Evolutionary conservation across 108 stramenopile species (phyloP), one percentile per base, ranked within the genome.

Genomic region (Nitzschia inconspicua): DNA sequence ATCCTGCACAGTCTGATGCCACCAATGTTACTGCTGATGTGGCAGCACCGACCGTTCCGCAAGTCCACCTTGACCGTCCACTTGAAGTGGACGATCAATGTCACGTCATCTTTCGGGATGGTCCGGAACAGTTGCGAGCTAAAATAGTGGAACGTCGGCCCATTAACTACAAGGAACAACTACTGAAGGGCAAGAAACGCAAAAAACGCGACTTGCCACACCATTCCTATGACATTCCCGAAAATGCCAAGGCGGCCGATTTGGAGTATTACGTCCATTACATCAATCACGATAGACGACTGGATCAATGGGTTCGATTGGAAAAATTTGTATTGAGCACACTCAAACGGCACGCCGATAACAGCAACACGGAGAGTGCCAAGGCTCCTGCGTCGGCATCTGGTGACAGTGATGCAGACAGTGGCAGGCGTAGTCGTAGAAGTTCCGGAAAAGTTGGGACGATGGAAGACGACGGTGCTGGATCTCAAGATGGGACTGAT

Each of bases 231-330:
- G 36, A 42, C 16, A 43, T 30, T 3, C 16, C 42, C 18, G 50
- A 20, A 4, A 41, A 35, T 32, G 43, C 39, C 29, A 61, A 64
- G 9, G 65, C 83, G 18, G 47, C 55, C 13, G 85, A 86, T 48
- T 49, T 80, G 19, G 79, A 85, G 29, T 93, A 91, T 47, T 91
- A 91, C 63, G 80, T 95, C 22, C 91, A 93, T 70, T 93, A 95
- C 66, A 53, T 68, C 5, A 74, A 79, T 44, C 85, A 91, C 43
- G 93, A 94, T 68, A 79, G 78, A 14, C 83, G 95, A 23, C 64
- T 93, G 19, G 94, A 95, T 53, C 89, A 95, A 75, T 95, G 94
- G 94, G 66, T 92, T 6, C 51, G 71, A 4, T 28, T 83, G 2
- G 73, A 73, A 35, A 71, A 77, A 23, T 90, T 92, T 60, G 55